These are phyloP conservation scores for Penicillium sp. DNA, from an alignment of 2,329 filamentous ascomycete species.

Conservation along the genomic window DNA sequence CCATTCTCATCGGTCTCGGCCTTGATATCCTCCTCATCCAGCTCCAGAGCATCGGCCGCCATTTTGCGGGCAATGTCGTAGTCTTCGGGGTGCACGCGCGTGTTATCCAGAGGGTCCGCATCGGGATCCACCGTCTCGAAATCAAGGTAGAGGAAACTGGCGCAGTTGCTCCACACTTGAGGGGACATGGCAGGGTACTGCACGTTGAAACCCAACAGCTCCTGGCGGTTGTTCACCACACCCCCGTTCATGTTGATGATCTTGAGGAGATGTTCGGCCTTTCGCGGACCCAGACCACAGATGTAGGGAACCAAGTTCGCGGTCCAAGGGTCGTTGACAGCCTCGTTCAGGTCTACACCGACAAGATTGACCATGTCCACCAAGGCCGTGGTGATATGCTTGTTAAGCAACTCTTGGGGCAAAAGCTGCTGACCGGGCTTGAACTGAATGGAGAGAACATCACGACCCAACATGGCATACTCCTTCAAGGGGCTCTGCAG, in stretches of 20 bases:
- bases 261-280: conserved; percentile 78
- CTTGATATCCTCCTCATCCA: conserved; percentile 97
- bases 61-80: conserved; percentile 98
- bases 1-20: conserved; percentile 88
- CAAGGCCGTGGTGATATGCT: conserved; percentile 88
- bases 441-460: conserved; percentile 80
- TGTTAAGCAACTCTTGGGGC: conserved; percentile 77
- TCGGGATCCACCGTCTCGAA: conserved; percentile 76
- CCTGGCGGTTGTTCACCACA: conserved; percentile 72
- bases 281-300: conserved; percentile 84
- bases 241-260: conserved; percentile 89
- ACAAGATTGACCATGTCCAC: conserved; percentile 98
- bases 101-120: conserved; percentile 92
- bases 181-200: conserved; percentile 77
- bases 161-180: conserved; percentile 92
- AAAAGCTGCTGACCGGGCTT: conserved; percentile 85
- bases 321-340: conserved; percentile 71
- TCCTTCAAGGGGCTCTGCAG: conserved; percentile 95
- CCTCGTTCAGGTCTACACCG: conserved; percentile 91
- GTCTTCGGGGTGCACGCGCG: conserved; percentile 94
- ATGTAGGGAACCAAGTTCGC: conserved; percentile 87
- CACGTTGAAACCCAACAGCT: conserved; percentile 83
- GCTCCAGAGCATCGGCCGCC: conserved; percentile 90
- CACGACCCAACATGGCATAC: conserved; percentile 85
- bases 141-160: conserved; percentile 86